These are phyloP conservation scores for Cavenderia fasciculata DNA, from an alignment of 78 protist genomes.

Conservation along the genomic window DNA sequence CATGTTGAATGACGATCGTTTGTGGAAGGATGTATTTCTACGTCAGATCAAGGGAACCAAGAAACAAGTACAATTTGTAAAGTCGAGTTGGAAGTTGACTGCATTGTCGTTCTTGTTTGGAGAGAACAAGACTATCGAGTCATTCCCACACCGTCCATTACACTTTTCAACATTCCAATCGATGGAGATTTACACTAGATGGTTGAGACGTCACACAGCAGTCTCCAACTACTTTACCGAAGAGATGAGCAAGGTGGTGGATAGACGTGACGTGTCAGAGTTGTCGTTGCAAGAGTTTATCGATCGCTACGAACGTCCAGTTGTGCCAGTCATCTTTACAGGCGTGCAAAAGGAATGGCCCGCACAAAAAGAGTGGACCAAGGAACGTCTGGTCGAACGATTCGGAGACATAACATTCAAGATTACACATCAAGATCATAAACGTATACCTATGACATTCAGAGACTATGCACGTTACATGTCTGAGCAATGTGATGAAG, in stretches of 20 bases:
- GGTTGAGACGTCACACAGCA: conserved; percentile 50
- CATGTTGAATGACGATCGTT: conserved; percentile 49
- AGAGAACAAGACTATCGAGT: background rate
- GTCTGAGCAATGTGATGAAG: conserved; percentile 61
- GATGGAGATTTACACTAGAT: conserved; percentile 54
- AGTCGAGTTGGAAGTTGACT: conserved; percentile 46
- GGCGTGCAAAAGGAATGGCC: conserved; percentile 4
- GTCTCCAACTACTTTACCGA: conserved; percentile 1
- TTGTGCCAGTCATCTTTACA: conserved; percentile 20
- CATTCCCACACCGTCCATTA: conserved; percentile 14
- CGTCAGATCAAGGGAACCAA: conserved; percentile 10
- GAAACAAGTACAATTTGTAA: background rate
- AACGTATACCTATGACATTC: conserved; percentile 59
- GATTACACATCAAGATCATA: conserved; percentile 39
- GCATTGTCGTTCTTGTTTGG: conserved; percentile 24
- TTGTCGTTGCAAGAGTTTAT: conserved; percentile 43
- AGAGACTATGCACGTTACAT: conserved; percentile 45
- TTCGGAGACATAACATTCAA: conserved; percentile 63
- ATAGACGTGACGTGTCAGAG: background rate
- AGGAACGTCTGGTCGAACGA: conserved; percentile 10
- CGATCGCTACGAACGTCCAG: conserved; percentile 11
- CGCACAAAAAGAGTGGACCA: conserved; percentile 21
- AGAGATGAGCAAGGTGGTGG: conserved; percentile 9
- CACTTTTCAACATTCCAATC: conserved; percentile 5
- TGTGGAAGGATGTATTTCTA: conserved; percentile 57